Conservation (phyloP, 2,329 filamentous ascomycete species). For the Ophiostoma pallidulum region DNA sequence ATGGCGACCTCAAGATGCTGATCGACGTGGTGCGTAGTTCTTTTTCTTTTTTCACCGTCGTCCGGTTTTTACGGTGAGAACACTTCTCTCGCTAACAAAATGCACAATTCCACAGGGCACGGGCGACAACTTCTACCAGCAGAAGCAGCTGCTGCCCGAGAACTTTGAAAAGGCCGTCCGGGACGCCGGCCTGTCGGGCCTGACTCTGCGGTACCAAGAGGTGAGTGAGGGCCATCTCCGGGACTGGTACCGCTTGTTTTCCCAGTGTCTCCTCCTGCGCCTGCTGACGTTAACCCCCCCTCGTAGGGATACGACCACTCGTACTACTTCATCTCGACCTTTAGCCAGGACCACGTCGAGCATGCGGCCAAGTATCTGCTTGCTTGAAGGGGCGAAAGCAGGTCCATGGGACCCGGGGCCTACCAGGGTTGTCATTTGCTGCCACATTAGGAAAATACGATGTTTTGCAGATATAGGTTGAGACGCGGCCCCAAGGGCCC, state of each 20-base stretch:
- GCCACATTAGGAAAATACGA: no score
- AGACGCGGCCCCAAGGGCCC: no score
- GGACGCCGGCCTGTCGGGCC: constrained; percentile 60
- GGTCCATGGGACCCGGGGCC: no score
- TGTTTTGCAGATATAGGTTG: no score
- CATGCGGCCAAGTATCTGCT: constrained; percentile 78
- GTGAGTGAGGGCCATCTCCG: no score
- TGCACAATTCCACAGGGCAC: no score
- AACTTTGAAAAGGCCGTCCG: constrained; percentile 77
- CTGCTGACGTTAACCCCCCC: no score
- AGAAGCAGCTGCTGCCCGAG: constrained; percentile 84
- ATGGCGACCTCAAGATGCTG: constrained; percentile 58
- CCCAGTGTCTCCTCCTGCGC: not conserved
- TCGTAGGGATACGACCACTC: constrained; percentile 92
- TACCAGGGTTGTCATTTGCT: constrained; percentile 13
- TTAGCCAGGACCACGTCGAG: constrained; percentile 81
- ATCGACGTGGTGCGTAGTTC: constrained; percentile 67
- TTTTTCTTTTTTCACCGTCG: not conserved
- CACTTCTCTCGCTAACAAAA: no score
- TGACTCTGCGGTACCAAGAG: constrained; percentile 75
- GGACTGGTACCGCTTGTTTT: no score
- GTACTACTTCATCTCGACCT: constrained; percentile 92
- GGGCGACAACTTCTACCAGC: constrained; percentile 93
- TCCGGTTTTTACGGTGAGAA: not conserved
- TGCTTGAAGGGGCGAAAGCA: not conserved